Evolutionary conservation across 805 yeast species (phyloP).

Genomic region (Jamesozyma rosinii): DNA sequence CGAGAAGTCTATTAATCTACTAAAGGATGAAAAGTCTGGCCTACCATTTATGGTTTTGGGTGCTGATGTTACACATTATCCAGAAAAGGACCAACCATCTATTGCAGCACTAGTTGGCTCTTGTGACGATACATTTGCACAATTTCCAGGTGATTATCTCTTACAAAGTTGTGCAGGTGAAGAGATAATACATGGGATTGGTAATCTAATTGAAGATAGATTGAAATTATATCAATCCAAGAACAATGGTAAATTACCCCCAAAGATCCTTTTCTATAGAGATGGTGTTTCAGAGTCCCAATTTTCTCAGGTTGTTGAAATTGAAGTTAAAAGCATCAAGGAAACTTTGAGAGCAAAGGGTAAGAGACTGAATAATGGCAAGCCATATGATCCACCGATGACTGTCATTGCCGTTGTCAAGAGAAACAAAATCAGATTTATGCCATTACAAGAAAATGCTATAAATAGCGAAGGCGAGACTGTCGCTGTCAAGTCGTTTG

Average conservation of each 20-base stretch:
- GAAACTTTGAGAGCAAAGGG: slow-evolving; percentile 11
- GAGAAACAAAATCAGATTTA: slow-evolving; percentile 19
- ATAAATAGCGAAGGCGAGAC: slow-evolving; percentile 12
- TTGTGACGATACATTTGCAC: slow-evolving; percentile 14
- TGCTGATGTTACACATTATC: slow-evolving; percentile 23
- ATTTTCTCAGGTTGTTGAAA: slow-evolving; percentile 15
- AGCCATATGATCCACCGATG: slow-evolving; percentile 14
- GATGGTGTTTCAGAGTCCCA: slow-evolving; percentile 22
- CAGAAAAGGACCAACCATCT: slow-evolving; percentile 18
- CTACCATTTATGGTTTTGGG: slow-evolving; percentile 18
- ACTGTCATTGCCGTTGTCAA: slow-evolving; percentile 16
- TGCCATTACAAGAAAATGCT: slow-evolving; percentile 18
- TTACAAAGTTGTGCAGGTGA: slow-evolving; percentile 16
- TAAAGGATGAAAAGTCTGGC: slow-evolving; percentile 12
- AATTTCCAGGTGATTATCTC: slow-evolving; percentile 19
- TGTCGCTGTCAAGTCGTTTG: slow-evolving; percentile 19
- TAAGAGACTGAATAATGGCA: slow-evolving; percentile 4
- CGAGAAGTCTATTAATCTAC: slow-evolving; percentile 4
- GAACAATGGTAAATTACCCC: slow-evolving; percentile 17
- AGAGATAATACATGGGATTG: slow-evolving; percentile 15
- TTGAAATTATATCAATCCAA: slow-evolving; percentile 12
- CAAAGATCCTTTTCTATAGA: slow-evolving; percentile 18
- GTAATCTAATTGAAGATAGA: slow-evolving; percentile 11
- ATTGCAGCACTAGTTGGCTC: slow-evolving; percentile 18
- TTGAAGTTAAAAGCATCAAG: slow-evolving; percentile 16